Conservation (phyloP, 257 asterid genomes). For the Scutellaria barbata region DNA sequence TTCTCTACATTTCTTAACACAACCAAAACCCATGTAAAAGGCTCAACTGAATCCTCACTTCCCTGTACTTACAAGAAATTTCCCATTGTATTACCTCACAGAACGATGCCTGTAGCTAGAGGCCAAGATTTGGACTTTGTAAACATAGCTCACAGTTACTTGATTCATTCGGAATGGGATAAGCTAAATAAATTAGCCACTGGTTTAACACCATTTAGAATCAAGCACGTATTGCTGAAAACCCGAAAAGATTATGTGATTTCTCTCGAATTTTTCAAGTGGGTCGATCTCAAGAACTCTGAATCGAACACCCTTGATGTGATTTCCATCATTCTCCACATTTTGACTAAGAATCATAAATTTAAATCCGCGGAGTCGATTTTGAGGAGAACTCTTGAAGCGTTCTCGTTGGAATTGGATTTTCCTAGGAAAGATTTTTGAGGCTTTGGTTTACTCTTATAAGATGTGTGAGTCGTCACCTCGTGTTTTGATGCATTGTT, state of each 20-base stretch:
- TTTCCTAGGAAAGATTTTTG: slow-evolving; percentile 62
- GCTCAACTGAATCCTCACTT: slow-evolving; percentile 38
- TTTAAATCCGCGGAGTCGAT: slow-evolving; percentile 81
- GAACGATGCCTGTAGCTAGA: slow-evolving; percentile 68
- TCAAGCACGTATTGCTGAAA: slow-evolving; percentile 77
- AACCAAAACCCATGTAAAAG: slow-evolving; percentile 40
- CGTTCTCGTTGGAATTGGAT: slow-evolving; percentile 43
- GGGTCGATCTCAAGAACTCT: slow-evolving; percentile 64
- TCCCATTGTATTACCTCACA: slow-evolving; percentile 73
- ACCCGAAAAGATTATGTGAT: slow-evolving; percentile 70
- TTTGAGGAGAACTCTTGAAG: slow-evolving; percentile 54
- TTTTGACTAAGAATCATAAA: slow-evolving; percentile 66
- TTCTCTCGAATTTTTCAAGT: slow-evolving; percentile 77
- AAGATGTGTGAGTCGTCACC: slow-evolving; percentile 81
- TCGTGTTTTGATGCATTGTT: slow-evolving; percentile 78
- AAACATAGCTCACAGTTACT: slow-evolving; percentile 76
- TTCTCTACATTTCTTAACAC: slow-evolving; percentile 45
- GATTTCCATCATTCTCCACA: slow-evolving; percentile 68
- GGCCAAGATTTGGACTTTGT: slow-evolving; percentile 87
- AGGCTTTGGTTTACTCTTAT: slow-evolving; percentile 72
- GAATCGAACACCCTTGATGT: slow-evolving; percentile 64
- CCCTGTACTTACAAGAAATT: slow-evolving; percentile 33
- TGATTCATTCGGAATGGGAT: slow-evolving; percentile 81
- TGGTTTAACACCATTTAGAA: slow-evolving; percentile 68
- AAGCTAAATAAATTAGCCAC: slow-evolving; percentile 59